Evolutionary conservation across 768 basidiomycete genomes (phyloP), one percentile per base, ranked within the genome.

Genomic region (Paxillus involutus): DNA sequence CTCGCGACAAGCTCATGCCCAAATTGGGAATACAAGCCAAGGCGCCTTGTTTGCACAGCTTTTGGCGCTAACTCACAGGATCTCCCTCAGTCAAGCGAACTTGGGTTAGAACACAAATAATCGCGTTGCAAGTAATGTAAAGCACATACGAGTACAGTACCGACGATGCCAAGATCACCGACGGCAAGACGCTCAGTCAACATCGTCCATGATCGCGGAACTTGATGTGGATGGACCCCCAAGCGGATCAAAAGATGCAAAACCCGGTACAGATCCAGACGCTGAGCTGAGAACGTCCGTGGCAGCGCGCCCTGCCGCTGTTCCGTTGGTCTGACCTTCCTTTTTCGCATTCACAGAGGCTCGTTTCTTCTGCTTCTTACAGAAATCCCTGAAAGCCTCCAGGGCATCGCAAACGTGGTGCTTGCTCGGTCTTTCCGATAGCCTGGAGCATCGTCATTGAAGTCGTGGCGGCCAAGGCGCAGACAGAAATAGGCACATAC

Each of bases 351-450:
- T 62, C 14, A 59, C 47, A 2, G 48, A 12, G 12, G 40, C 63
- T 51, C 75, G 77, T 61, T 77, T 80, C 36, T 73, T 63, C 59
- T 88, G 84, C 4, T 66, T 53, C 56, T 80, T 80, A 49, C 77
- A 77, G 60, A 86, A 86, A 0, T 71, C 60, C 13, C 72, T 71
- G 3, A 86, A 62, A 0, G 71, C 64, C 14, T 78, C 76, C 29
- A 88, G 66, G 1, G 77, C 85, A 6, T 84, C 84, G 8, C 69
- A 61, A 26, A 87, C 69, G 54, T 82, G 71, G 10, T 61, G 62
- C 58, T 83, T 88, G 51, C 77, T 80, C 1, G 80, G 80, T 29
- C 80, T 76, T 39, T 86, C 83, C 5, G 69, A 64, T 2, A 88
- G 53, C 42, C 86, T 87, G 48, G 14, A 40, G 60, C 13, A 48